Evolutionary conservation across 257 asterid genomes (phyloP).

Genomic region (Gentiana dahurica): DNA sequence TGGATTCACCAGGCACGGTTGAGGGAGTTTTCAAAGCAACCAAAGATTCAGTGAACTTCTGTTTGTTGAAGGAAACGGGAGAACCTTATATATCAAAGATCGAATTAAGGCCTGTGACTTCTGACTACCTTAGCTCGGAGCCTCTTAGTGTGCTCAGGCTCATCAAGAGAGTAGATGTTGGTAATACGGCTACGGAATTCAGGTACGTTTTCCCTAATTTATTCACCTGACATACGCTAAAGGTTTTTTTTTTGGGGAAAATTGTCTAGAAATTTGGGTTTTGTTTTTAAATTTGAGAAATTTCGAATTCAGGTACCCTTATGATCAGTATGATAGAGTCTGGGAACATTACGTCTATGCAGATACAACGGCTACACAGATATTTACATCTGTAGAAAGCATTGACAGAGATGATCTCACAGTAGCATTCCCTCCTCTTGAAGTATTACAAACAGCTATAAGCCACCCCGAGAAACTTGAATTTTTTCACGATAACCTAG

Average conservation of each 20-base stretch:
- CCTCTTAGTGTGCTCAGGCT: constrained; percentile 31
- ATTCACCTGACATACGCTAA: neutral
- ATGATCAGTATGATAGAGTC: constrained; percentile 37
- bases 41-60: constrained; percentile 32
- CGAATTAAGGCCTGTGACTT: constrained; percentile 32
- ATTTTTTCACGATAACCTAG: constrained; percentile 28
- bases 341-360: constrained; percentile 31
- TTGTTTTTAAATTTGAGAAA: neutral
- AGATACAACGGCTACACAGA: constrained; percentile 21
- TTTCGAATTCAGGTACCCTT: constrained; percentile 33
- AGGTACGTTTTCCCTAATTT: constrained; percentile 24
- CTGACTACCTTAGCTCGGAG: constrained; percentile 24
- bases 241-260: too few relatives aligned
- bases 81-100: constrained; percentile 36
- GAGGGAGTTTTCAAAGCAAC: constrained; percentile 44
- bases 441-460: constrained; percentile 40
- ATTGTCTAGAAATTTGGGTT: neutral
- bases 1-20: constrained; percentile 16
- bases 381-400: constrained; percentile 9
- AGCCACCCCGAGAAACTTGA: constrained; percentile 40
- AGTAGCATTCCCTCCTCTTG: constrained; percentile 27
- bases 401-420: constrained; percentile 11
- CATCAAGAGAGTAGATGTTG: constrained; percentile 37
- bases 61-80: constrained; percentile 33
- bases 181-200: constrained; percentile 24